Evolutionary conservation across 1,284 basidiomycete species (phyloP).

Genomic region (Tetrapyrgos nigripes): DNA sequence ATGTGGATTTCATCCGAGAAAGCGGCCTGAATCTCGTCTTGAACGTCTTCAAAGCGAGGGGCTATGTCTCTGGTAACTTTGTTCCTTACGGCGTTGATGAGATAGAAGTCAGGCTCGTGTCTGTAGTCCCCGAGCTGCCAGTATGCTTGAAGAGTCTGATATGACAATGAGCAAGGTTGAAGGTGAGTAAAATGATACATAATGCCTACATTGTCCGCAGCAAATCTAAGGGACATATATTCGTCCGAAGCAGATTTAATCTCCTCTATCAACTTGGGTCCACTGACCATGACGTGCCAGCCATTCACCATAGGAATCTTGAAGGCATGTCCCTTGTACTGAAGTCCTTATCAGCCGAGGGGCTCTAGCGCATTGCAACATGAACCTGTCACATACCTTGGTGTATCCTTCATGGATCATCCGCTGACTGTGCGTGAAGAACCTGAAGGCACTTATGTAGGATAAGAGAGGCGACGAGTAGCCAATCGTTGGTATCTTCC

Average conservation of each 20-base stretch:
- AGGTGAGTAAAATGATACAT: not conserved
- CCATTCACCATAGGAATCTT: slow-evolving; percentile 33
- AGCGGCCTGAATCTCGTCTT: slow-evolving; percentile 42
- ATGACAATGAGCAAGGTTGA: not conserved
- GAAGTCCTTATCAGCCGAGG: too few species aligned
- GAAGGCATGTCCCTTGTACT: slow-evolving; percentile 26
- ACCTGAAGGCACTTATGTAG: slow-evolving; percentile 6
- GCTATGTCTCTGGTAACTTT: slow-evolving; percentile 43
- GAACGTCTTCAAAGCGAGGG: slow-evolving; percentile 40
- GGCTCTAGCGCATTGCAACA: too few species aligned
- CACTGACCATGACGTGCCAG: slow-evolving; percentile 39
- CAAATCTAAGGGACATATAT: slow-evolving; percentile 34
- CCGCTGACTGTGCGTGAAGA: slow-evolving; percentile 8
- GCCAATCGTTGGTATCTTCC: slow-evolving; percentile 15
- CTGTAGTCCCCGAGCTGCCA: slow-evolving; percentile 33
- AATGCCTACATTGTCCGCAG: slow-evolving; percentile 27
- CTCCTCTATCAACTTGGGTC: slow-evolving; percentile 37
- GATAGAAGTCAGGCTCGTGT: slow-evolving; percentile 26
- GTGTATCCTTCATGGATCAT: slow-evolving; percentile 19
- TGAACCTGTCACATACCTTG: slow-evolving; percentile 1
- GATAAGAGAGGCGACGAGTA: slow-evolving; percentile 10
- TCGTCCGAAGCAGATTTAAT: slow-evolving; percentile 38
- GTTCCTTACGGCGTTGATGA: slow-evolving; percentile 25
- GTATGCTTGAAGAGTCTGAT: slow-evolving; percentile 26
- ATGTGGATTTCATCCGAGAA: slow-evolving; percentile 38